Base-by-base conservation (phyloP, 345 rosid species). In the Gossypium sturtianum region DNA sequence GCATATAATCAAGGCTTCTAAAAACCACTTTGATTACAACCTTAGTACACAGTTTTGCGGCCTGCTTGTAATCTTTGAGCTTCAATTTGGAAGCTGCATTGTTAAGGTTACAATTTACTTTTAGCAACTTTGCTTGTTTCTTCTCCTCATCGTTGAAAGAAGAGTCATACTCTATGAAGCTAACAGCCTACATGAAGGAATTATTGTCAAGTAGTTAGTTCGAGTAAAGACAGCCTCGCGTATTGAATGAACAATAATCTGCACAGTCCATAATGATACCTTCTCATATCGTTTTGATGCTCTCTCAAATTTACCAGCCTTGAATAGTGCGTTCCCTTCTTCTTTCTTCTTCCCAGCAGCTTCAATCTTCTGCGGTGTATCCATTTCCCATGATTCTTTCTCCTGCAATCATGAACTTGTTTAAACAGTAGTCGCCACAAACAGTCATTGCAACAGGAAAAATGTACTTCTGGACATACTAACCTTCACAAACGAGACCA, bases 301-400 rank as follows among this genome's bases (percentile, higher is more conserved):
- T 67, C 86, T 80, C 0, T 78, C 82, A 76, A 91, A 87, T 82
- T 93, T 93, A 49, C 91, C 89, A 7, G 89, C 90, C 85, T 89
- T 95, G 75, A 89, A 93, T 79, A 87, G 75, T 6, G 76, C 70
- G 78, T 95, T 93, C 17, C 99, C 98, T 81, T 91, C 94, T 83
- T 95, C 98, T 82, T 94, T 93, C 89, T 95, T 95, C 80, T 83
- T 91, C 41, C 88, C 80, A 3, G 97, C 97, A 67, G 95, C 91
- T 81, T 90, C 99, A 53, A 93, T 86, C 83, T 96, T 93, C 80
- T 93, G 97, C 10, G 76, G 80, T 2, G 98, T 93, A 80, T 79
- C 90, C 99, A 96, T 87, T 75, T 93, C 97, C 99, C 99, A 96
- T 0, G 99, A 91, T 71, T 96, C 98, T 79, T 86, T 96, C 38